Evolutionary conservation across 164 flowering plant species (phyloP).

Genomic region (Annona squamosa): DNA sequence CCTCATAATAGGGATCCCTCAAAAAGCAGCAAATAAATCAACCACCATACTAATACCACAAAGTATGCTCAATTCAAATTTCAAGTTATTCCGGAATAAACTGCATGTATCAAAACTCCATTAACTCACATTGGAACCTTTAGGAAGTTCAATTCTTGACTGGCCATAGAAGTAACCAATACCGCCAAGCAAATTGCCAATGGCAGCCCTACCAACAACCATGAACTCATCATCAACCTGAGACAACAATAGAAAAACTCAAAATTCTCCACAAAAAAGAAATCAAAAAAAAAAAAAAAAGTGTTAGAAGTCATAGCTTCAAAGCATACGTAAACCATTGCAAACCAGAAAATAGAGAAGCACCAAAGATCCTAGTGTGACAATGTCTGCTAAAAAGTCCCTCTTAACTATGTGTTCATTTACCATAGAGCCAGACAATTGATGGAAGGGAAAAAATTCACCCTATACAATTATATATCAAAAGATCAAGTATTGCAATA

Average conservation of each 20-base stretch:
- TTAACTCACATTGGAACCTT: constrained; percentile 46
- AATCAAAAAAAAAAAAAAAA: too few species aligned
- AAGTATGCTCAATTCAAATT: background rate
- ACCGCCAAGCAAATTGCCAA: constrained; percentile 86
- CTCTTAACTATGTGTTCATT: too few species aligned
- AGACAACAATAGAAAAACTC: constrained; percentile 8
- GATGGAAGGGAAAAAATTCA: too few species aligned
- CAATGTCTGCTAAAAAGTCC: too few species aligned
- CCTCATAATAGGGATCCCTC: background rate
- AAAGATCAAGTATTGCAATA: too few species aligned
- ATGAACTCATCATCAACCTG: constrained; percentile 66
- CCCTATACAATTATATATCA: too few species aligned
- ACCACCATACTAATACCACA: constrained; percentile 3
- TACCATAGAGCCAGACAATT: too few species aligned
- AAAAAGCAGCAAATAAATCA: background rate
- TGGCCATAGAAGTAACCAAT: constrained; percentile 97
- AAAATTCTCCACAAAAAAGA: too few species aligned
- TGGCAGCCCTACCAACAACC: constrained; percentile 73
- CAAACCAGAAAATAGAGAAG: too few species aligned
- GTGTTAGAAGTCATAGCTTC: too few species aligned
- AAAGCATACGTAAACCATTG: too few species aligned
- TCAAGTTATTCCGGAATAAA: background rate
- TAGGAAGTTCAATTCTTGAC: constrained; percentile 66
- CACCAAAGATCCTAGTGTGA: too few species aligned
- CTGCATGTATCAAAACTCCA: background rate